phyloP scores from a whole-genome alignment of 495 filamentous ascomycete species.

The Penicillium arizonense region DNA sequence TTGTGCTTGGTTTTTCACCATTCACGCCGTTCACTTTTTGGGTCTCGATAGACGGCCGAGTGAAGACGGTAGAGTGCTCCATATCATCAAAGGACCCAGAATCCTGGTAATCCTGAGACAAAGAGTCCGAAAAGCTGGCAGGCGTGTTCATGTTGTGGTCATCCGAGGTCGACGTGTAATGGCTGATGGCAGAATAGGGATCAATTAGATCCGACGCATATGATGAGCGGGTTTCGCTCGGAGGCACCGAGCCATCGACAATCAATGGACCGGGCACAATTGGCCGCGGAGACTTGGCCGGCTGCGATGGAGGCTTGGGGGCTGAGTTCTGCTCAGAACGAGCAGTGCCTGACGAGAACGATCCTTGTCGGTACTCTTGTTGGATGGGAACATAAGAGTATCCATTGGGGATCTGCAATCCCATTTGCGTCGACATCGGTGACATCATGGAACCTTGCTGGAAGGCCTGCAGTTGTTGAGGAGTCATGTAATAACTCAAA shows the following conservation, averaged over 20 bases:
- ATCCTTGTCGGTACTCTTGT: conserved; percentile 39
- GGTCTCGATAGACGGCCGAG: conserved; percentile 27
- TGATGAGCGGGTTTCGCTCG: conserved; percentile 29
- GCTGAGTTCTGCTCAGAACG: conserved; percentile 20
- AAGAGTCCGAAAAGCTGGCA: conserved; percentile 42
- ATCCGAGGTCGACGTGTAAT: conserved; percentile 42
- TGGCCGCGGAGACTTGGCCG: conserved; percentile 25
- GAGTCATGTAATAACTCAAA: conserved; percentile 63
- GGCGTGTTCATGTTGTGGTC: conserved; percentile 40
- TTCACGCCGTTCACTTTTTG: conserved; percentile 21
- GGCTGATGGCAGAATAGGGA: conserved; percentile 29
- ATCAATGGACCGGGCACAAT: conserved; percentile 34
- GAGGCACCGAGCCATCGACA: conserved; percentile 44
- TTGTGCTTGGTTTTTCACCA: conserved; percentile 8
- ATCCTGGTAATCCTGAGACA: conserved; percentile 42
- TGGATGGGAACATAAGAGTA: conserved; percentile 41
- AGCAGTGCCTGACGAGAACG: conserved; percentile 28
- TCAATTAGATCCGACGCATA: conserved; percentile 30
- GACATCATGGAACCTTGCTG: conserved; percentile 45
- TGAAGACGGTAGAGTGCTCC: conserved; percentile 28
- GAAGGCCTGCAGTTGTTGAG: conserved; percentile 51
- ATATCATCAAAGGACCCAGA: conserved; percentile 39
- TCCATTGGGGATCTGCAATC: conserved; percentile 46
- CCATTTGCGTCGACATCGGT: conserved; percentile 46
- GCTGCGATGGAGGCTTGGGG: conserved; percentile 20